These are phyloP conservation scores for Trametes pubescens DNA, from an alignment of 1,284 basidiomycete genomes.

Conservation along the genomic window DNA sequence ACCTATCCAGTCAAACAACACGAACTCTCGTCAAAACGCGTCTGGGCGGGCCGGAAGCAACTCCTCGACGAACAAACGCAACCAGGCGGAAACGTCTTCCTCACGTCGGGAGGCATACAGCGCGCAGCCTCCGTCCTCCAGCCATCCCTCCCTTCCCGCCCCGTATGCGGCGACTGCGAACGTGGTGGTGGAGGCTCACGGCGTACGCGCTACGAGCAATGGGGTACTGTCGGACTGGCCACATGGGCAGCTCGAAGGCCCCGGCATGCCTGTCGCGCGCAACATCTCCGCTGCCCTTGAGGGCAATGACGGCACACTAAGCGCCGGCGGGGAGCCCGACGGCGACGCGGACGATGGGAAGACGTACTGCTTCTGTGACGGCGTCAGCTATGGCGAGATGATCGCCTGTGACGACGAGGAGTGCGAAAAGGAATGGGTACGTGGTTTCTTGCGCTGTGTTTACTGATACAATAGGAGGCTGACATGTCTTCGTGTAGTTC, in stretches of 20 bases:
- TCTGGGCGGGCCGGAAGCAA: conserved; percentile 37
- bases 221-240: conserved; percentile 47
- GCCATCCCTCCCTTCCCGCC: conserved; percentile 52
- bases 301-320: conserved; percentile 39
- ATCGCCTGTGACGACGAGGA: conserved; percentile 93
- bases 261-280: conserved; percentile 73
- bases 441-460: conserved; percentile 44
- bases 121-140: conserved; percentile 49
- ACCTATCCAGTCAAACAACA: conserved; percentile 12
- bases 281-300: conserved; percentile 40
- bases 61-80: conserved; percentile 35
- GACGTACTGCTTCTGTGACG: conserved; percentile 90
- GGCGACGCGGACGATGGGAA: conserved; percentile 75
- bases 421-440: conserved; percentile 94
- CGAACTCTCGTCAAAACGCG: conserved; percentile 34
- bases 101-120: conserved; percentile 46
- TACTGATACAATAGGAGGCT: conserved; percentile 8
- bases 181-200: conserved; percentile 26
- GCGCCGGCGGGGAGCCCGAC: conserved; percentile 50
- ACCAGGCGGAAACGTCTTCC: conserved; percentile 29
- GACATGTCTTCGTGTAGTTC: conserved; percentile 63
- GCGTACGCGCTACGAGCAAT: conserved; percentile 31
- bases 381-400: conserved; percentile 94
- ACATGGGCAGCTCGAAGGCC: conserved; percentile 71
- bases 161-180: conserved; percentile 42